Percentiles rank a stretch among this genome's conserved stretches.
Evolutionary conservation across 257 asterid species (phyloP).

Genomic region (Salvia splendens): DNA sequence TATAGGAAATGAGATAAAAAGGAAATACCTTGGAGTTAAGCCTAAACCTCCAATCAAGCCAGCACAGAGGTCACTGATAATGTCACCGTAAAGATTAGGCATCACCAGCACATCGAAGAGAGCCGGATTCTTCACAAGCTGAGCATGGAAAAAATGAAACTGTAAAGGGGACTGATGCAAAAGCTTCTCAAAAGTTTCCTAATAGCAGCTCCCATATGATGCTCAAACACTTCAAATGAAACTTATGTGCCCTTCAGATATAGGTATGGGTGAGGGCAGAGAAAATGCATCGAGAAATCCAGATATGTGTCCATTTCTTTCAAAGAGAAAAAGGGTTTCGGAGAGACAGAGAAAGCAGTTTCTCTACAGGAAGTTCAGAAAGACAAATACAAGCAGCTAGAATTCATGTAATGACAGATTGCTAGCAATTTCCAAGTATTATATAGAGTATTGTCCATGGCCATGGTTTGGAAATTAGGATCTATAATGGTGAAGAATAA

Average conservation of each 20-base stretch:
- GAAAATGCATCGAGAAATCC: neutral
- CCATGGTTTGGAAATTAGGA: neutral
- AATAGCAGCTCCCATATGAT: neutral
- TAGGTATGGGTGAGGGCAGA: neutral
- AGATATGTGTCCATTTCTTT: neutral
- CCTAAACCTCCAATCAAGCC: constrained; percentile 97
- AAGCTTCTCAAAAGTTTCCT: constrained; percentile 17
- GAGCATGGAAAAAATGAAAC: constrained; percentile 23
- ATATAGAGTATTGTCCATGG: neutral
- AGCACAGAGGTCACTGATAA: constrained; percentile 79
- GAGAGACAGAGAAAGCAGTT: neutral
- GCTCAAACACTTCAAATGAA: neutral
- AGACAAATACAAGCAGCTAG: neutral
- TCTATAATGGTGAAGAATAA: neutral
- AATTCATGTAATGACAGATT: neutral
- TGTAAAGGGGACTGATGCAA: constrained; percentile 6
- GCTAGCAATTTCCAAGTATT: neutral
- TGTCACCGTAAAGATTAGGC: constrained; percentile 64
- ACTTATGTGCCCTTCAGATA: neutral
- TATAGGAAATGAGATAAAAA: constrained; percentile 3
- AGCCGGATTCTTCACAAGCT: constrained; percentile 92
- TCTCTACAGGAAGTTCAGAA: no score
- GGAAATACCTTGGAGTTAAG: constrained; percentile 80
- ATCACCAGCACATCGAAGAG: constrained; percentile 86
- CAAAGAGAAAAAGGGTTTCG: neutral